Percentiles rank a stretch among this genome's conserved stretches.
phyloP scores from a whole-genome alignment of 139 green algal species.

The Volvox reticuliferus region DNA sequence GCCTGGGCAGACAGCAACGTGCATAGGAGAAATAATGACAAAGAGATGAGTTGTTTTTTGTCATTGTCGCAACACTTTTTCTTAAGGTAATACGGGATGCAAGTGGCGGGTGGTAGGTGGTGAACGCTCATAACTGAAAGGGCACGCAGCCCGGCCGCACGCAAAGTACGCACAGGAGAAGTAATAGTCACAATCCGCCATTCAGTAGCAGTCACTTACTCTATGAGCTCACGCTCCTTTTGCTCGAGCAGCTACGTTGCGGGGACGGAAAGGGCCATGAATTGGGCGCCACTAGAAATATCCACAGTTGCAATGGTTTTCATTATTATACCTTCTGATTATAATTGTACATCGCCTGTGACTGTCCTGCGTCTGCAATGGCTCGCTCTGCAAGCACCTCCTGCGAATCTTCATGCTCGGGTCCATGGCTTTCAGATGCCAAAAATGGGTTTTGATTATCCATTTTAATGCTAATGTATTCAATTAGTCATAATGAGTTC shows the following conservation, averaged over 20 bases:
- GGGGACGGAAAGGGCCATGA: neutral
- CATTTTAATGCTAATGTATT: neutral
- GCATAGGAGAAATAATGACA: too few species aligned
- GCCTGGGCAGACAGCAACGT: too few species aligned
- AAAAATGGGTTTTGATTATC: neutral
- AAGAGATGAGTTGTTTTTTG: too few species aligned
- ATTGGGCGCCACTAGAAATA: neutral
- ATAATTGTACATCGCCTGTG: conserved; percentile 8
- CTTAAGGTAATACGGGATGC: too few species aligned
- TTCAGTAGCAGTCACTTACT: conserved; percentile 46
- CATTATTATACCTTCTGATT: conserved; percentile 27
- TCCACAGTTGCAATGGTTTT: neutral
- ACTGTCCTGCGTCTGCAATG: neutral
- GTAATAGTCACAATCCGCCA: too few species aligned
- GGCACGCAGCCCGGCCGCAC: too few species aligned
- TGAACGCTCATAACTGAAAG: too few species aligned
- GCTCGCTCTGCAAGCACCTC: neutral
- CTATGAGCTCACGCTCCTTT: conserved; percentile 69
- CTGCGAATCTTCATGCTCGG: neutral
- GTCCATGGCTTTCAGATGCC: neutral
- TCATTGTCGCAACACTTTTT: too few species aligned
- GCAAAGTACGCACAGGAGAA: too few species aligned
- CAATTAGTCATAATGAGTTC: too few species aligned
- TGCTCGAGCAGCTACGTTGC: conserved; percentile 62
- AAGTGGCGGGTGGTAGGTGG: too few species aligned